Percentiles rank a stretch among this genome's conserved stretches.
Evolutionary conservation across 495 filamentous ascomycete species (phyloP).

Genomic region (Penicillium steckii): DNA sequence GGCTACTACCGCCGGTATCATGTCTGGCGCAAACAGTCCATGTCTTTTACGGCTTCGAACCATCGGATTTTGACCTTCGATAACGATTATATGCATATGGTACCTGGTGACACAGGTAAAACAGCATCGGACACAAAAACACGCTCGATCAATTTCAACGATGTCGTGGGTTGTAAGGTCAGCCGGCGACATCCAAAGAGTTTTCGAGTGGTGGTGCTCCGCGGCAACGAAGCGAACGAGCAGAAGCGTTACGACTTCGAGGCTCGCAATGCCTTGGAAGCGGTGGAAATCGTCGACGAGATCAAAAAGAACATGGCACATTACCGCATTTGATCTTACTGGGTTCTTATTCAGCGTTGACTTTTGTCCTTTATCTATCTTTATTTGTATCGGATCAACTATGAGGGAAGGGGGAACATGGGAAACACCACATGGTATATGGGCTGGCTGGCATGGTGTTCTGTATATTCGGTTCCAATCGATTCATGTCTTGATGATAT

Average conservation of each 20-base stretch:
- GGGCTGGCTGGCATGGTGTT: conserved; percentile 1
- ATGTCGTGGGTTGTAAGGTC: conserved; percentile 91
- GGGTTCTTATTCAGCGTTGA: background rate
- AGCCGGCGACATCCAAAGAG: conserved; percentile 85
- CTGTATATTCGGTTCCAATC: background rate
- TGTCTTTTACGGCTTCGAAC: conserved; percentile 85
- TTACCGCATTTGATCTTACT: conserved; percentile 39
- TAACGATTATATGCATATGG: conserved; percentile 93
- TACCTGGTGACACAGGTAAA: conserved; percentile 66
- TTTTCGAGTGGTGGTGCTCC: conserved; percentile 84
- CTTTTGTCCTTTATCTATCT: background rate
- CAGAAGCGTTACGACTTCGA: conserved; percentile 98
- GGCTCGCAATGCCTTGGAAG: conserved; percentile 72
- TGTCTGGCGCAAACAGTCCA: conserved; percentile 89
- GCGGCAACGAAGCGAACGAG: conserved; percentile 65
- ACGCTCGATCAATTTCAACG: conserved; percentile 87
- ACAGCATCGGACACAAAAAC: conserved; percentile 65
- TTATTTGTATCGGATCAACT: background rate
- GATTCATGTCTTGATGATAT: background rate
- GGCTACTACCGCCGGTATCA: conserved; percentile 80
- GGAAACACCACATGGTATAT: background rate
- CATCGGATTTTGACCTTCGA: conserved; percentile 86
- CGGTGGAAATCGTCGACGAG: conserved; percentile 85
- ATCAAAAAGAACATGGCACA: conserved; percentile 65
- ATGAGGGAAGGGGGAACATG: background rate